A percentile compares a stretch with the other conserved stretches of the same genome.
These are phyloP conservation scores for Cicer cuneatum DNA, from an alignment of 306 rosid genomes.

Conservation along the genomic window DNA sequence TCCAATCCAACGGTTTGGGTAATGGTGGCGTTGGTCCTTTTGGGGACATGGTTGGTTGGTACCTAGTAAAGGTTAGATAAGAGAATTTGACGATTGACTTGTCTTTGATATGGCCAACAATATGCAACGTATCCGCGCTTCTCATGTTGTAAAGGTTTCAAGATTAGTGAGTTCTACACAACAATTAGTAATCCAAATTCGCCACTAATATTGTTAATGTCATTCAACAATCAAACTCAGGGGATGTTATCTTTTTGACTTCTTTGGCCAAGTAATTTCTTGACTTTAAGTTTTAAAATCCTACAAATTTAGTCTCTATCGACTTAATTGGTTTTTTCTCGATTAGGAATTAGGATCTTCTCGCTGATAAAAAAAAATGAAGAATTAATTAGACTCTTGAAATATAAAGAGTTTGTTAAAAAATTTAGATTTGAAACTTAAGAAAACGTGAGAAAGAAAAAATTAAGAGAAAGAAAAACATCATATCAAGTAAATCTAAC, in stretches of 20 bases:
- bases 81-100: slow-evolving; percentile 47
- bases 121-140: background rate
- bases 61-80: background rate
- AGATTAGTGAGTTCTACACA: background rate
- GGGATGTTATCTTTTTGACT: background rate
- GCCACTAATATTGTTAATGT: slow-evolving; percentile 3
- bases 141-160: background rate
- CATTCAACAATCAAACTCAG: background rate
- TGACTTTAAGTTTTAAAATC: background rate
- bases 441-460: no score
- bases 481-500: no score
- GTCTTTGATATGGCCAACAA: slow-evolving; percentile 25
- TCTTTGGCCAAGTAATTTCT: background rate
- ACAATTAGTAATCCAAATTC: background rate
- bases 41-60: slow-evolving; percentile 12
- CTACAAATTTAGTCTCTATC: background rate
- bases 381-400: no score
- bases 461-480: no score
- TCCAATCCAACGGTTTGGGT: slow-evolving; percentile 17
- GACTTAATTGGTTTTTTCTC: background rate
- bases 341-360: no score
- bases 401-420: no score
- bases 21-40: slow-evolving; percentile 26
- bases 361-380: no score
- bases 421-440: no score